Evolutionary conservation across 345 rosid genomes (phyloP).

Genomic region (Crucihimalaya himalaica): DNA sequence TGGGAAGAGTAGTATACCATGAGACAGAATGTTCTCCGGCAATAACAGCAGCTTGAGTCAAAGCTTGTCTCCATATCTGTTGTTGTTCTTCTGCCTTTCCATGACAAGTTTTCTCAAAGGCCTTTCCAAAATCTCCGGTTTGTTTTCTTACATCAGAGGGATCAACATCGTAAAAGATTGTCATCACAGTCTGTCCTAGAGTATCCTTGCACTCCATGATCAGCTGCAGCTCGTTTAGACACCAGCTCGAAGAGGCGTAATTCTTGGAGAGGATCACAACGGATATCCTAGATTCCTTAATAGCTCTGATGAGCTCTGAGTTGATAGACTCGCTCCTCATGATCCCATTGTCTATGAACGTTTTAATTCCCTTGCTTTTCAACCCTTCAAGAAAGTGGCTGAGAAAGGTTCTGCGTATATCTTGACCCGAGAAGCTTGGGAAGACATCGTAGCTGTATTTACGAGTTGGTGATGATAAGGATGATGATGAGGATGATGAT

Average conservation of each 20-base stretch:
- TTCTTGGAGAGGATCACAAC: constrained; percentile 23
- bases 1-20: too few species aligned
- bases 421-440: constrained; percentile 23
- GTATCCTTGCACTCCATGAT: constrained; percentile 17
- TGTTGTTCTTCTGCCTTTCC: not conserved
- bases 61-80: not conserved
- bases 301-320: not conserved
- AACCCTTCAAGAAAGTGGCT: constrained; percentile 19
- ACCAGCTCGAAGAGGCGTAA: constrained; percentile 27
- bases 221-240: constrained; percentile 2
- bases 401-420: constrained; percentile 22
- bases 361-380: not conserved
- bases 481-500: too few species aligned
- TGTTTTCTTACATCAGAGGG: constrained; percentile 27
- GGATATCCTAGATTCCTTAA: not conserved
- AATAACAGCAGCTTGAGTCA: not conserved
- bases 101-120: not conserved
- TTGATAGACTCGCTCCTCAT: not conserved
- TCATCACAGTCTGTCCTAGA: constrained; percentile 7
- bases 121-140: constrained; percentile 4
- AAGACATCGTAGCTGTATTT: constrained; percentile 24
- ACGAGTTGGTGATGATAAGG: too few species aligned
- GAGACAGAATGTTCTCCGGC: not conserved
- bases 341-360: constrained; percentile 14
- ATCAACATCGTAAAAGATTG: constrained; percentile 28